Evolutionary conservation across 208 protist genomes (phyloP).

Genomic region (Entamoeba invadens): DNA sequence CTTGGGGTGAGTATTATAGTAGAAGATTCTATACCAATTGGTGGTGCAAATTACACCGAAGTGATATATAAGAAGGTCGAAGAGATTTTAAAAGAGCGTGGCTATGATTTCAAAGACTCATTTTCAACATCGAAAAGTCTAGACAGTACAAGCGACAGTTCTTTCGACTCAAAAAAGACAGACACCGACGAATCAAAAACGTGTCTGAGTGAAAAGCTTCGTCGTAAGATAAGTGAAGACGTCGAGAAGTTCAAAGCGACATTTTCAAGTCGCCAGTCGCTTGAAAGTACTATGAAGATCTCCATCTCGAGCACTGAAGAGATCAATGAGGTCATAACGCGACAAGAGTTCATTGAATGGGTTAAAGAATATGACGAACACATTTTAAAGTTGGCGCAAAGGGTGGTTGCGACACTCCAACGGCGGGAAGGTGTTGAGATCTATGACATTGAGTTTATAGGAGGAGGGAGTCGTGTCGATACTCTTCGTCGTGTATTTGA

Average conservation of each 20-base stretch:
- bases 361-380: background rate
- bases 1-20: background rate
- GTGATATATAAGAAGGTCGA: background rate
- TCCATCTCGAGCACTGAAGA: background rate
- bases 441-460: background rate
- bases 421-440: background rate
- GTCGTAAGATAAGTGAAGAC: background rate
- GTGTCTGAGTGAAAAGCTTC: background rate
- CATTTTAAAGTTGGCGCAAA: background rate
- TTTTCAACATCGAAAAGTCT: background rate
- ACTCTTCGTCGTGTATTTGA: background rate
- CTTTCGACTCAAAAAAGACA: background rate
- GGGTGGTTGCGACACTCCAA: background rate
- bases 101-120: background rate
- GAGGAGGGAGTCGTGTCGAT: background rate
- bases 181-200: background rate
- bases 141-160: no score
- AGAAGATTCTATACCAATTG: background rate
- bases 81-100: background rate
- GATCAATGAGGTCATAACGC: background rate
- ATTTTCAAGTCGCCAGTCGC: background rate
- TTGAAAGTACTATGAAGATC: background rate
- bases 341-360: background rate
- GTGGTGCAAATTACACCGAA: background rate
- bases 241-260: background rate